A percentile compares a stretch with the other conserved stretches of the same genome.
phyloP scores from a whole-genome alignment of 106 monocot species.

The Dendrobium nobile region DNA sequence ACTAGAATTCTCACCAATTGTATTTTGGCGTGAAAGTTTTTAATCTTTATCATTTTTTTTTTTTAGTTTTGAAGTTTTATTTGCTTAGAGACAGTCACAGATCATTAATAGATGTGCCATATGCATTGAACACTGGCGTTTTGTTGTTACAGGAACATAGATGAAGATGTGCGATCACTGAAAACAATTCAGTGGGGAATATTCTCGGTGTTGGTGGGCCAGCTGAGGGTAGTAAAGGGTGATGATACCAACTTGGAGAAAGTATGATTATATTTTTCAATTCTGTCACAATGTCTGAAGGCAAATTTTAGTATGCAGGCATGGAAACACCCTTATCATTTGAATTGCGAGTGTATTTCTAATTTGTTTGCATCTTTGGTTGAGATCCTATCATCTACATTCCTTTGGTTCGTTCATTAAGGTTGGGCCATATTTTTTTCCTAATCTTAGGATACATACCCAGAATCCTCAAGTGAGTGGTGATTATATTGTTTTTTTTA shows the following conservation, averaged over 20 bases:
- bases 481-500: not conserved
- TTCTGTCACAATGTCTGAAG: not conserved
- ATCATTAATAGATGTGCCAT: not conserved
- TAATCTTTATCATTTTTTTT: not conserved
- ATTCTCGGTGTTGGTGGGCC: conserved; percentile 18
- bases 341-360: not conserved
- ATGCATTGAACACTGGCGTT: not conserved
- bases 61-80: not conserved
- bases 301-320: not conserved
- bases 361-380: not conserved
- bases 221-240: conserved; percentile 21
- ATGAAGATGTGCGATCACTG: conserved; percentile 37
- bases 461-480: not conserved
- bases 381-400: not conserved
- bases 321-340: not conserved
- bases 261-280: not conserved
- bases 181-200: conserved; percentile 30
- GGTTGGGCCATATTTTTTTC: not conserved
- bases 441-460: not conserved
- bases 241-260: conserved; percentile 4
- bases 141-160: conserved; percentile 52
- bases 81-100: not conserved
- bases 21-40: not conserved
- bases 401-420: not conserved
- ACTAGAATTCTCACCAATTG: not conserved